Conservation (phyloP, 2,329 filamentous ascomycete genomes). For the Esteya vermicola region DNA sequence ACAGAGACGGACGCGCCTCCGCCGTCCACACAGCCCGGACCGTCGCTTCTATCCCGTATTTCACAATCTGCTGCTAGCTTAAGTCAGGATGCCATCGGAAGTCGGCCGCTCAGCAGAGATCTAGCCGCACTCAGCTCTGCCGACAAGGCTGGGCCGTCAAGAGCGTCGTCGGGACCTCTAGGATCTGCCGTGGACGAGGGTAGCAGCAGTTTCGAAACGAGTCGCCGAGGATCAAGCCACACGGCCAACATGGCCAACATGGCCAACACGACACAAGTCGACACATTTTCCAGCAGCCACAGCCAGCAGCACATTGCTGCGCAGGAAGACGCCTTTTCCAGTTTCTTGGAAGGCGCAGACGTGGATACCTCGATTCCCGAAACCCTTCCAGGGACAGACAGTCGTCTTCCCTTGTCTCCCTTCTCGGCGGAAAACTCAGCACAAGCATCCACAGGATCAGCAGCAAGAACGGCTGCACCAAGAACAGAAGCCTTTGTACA, state of each 20-base stretch:
- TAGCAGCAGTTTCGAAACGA: no score
- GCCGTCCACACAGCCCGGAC: no score
- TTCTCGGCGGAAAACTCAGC: no score
- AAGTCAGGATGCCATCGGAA: conserved; percentile 11
- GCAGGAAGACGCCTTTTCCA: conserved; percentile 21
- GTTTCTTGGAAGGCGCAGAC: conserved; percentile 18
- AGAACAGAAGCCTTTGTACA: no score
- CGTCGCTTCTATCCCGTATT: conserved; percentile 13
- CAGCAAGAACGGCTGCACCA: not conserved
- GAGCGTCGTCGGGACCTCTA: no score
- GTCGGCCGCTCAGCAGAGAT: conserved; percentile 9
- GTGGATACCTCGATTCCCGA: conserved; percentile 4
- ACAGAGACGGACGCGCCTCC: no score
- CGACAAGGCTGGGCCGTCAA: conserved; percentile 11
- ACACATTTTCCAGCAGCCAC: conserved; percentile 6
- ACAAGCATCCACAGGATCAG: no score
- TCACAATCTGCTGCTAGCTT: conserved; percentile 15
- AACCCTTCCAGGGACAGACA: not conserved
- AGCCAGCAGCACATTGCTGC: conserved; percentile 14
- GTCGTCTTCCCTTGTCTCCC: not conserved
- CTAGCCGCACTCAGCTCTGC: conserved; percentile 6
- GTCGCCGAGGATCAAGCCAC: no score
- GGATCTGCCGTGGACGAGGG: not conserved
- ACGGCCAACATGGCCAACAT: no score
- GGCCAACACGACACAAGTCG: no score